A percentile compares a stretch with the other conserved stretches of the same genome.
Evolutionary conservation across 1,284 basidiomycete genomes (phyloP).

Genomic region (Ganoderma sp.): DNA sequence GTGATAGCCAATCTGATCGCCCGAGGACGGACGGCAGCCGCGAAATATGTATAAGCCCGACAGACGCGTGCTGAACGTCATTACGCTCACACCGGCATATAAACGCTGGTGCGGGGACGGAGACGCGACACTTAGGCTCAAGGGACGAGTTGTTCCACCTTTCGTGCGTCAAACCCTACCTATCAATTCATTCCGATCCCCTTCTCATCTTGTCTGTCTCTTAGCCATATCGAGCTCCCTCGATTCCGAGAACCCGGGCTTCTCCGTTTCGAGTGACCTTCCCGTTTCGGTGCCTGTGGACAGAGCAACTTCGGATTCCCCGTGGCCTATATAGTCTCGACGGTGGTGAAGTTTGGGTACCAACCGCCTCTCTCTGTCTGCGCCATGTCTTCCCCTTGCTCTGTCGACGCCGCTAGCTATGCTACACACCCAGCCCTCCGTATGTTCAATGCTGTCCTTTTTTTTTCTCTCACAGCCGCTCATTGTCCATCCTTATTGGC

Average conservation of each 20-base stretch:
- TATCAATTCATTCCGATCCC: slow-evolving; percentile 30
- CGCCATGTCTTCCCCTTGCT: slow-evolving; percentile 31
- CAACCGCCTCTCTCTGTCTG: slow-evolving; percentile 23
- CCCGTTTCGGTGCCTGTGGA: slow-evolving; percentile 39
- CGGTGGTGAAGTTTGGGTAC: slow-evolving; percentile 31
- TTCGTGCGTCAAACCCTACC: slow-evolving; percentile 33
- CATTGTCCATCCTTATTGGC: not conserved
- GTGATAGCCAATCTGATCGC: slow-evolving; percentile 31
- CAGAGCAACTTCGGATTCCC: slow-evolving; percentile 33
- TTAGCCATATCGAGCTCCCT: slow-evolving; percentile 31
- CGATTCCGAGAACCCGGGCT: slow-evolving; percentile 32
- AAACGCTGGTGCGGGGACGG: slow-evolving; percentile 16
- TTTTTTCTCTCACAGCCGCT: not conserved
- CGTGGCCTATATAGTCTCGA: slow-evolving; percentile 38
- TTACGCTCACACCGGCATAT: slow-evolving; percentile 18
- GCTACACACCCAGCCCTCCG: slow-evolving; percentile 42
- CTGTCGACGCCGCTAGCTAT: slow-evolving; percentile 31
- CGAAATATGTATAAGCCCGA: slow-evolving; percentile 14
- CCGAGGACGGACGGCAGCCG: slow-evolving; percentile 16
- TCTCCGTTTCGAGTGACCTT: slow-evolving; percentile 36
- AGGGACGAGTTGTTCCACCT: slow-evolving; percentile 17
- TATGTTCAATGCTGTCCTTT: slow-evolving; percentile 18
- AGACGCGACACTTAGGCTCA: slow-evolving; percentile 15
- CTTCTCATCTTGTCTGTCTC: slow-evolving; percentile 29
- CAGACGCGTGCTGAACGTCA: slow-evolving; percentile 27